phyloP scores from a whole-genome alignment of 208 protist species.

The Trypanosoma mega region DNA sequence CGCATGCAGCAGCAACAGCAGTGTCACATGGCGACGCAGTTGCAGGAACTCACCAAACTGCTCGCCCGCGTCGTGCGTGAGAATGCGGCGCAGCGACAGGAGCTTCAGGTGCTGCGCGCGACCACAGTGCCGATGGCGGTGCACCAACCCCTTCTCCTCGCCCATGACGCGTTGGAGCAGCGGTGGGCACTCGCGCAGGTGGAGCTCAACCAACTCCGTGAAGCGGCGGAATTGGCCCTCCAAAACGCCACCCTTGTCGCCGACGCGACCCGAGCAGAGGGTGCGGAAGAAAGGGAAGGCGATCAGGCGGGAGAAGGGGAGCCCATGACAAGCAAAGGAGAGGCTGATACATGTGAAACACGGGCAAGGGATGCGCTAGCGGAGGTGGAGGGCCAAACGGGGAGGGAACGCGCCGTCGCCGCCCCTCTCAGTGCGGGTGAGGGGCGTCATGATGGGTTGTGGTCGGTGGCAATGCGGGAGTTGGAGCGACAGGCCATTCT shows the following conservation, averaged over 20 bases:
- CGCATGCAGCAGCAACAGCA: constrained; percentile 44
- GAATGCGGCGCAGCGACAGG: constrained; percentile 36
- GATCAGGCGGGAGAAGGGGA: constrained; percentile 10
- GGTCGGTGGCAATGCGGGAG: constrained; percentile 35
- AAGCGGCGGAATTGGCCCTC: constrained; percentile 27
- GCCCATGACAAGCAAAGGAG: no score
- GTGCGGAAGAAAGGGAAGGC: constrained; percentile 27
- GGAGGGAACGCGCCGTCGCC: no score
- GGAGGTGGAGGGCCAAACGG: no score
- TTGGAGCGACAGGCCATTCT: constrained; percentile 43
- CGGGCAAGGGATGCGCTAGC: no score
- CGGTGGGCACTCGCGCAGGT: constrained; percentile 32
- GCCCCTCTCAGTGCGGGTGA: constrained; percentile 10
- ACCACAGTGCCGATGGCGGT: constrained; percentile 36
- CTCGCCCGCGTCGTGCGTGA: constrained; percentile 45
- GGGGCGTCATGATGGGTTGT: constrained; percentile 25
- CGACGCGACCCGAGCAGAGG: constrained; percentile 19
- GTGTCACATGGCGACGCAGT: constrained; percentile 18
- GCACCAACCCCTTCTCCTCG: constrained; percentile 26
- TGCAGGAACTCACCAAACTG: constrained; percentile 25
- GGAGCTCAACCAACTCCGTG: constrained; percentile 31
- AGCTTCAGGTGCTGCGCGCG: constrained; percentile 34
- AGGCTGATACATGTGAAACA: no score
- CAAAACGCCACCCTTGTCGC: constrained; percentile 1
- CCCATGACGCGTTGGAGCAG: constrained; percentile 32